Evolutionary conservation across 257 asterid species (phyloP).

Genomic region (Solanum pinnatisectum): DNA sequence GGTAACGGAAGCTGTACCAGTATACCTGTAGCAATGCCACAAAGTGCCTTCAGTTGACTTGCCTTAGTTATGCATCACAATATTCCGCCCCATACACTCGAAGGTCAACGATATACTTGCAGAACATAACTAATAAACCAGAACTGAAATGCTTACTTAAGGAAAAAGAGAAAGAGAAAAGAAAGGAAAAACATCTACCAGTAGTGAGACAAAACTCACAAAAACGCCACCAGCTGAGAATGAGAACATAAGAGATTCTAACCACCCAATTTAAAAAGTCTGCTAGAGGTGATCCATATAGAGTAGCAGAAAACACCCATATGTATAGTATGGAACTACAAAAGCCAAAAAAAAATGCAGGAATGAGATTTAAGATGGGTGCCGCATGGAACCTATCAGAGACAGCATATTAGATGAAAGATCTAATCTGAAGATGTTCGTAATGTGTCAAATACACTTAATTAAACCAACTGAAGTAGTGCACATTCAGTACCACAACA

Average conservation of each 20-base stretch:
- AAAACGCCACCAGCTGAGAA: background rate
- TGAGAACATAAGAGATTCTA: background rate
- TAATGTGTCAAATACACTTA: background rate
- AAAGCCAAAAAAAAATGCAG: background rate
- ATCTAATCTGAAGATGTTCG: background rate
- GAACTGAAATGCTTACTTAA: background rate
- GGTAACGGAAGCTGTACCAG: conserved; percentile 94
- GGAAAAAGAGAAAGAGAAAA: background rate
- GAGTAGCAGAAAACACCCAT: background rate
- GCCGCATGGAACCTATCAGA: background rate
- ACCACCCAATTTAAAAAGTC: background rate
- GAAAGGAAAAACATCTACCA: background rate
- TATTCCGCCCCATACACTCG: background rate
- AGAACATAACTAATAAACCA: background rate
- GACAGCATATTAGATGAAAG: background rate
- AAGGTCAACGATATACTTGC: background rate
- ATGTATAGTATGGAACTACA: background rate
- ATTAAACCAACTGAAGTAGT: background rate
- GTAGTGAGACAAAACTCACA: background rate
- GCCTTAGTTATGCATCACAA: background rate
- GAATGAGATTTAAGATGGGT: background rate
- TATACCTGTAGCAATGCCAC: conserved; percentile 50
- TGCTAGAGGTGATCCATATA: background rate
- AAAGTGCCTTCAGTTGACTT: background rate
- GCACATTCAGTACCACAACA: background rate